Conservation (phyloP, 2,329 filamentous ascomycete genomes). For the Apiospora phragmitis region DNA sequence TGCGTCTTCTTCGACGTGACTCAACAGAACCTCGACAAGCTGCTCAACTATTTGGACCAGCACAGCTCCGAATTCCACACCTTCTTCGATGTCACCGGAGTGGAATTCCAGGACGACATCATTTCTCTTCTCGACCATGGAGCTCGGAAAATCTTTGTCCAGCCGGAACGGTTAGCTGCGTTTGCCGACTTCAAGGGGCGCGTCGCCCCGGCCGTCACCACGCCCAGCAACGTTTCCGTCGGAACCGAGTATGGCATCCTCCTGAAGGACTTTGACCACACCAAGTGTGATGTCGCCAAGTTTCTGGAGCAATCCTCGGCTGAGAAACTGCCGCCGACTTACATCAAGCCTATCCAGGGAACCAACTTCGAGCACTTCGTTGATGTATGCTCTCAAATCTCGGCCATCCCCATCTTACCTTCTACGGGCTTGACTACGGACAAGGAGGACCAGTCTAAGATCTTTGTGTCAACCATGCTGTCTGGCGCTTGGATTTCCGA, state of each 20-base stretch:
- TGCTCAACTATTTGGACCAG: constrained; percentile 48
- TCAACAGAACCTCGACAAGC: constrained; percentile 39
- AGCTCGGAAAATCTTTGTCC: constrained; percentile 81
- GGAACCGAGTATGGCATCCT: constrained; percentile 54
- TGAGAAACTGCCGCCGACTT: constrained; percentile 46
- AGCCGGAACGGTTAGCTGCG: constrained; percentile 64
- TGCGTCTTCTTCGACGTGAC: constrained; percentile 58
- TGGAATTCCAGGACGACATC: constrained; percentile 71
- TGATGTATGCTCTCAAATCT: constrained; percentile 47
- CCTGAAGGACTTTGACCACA: constrained; percentile 52
- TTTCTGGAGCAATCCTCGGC: constrained; percentile 45
- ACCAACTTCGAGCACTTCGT: constrained; percentile 46
- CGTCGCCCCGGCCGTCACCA: constrained; percentile 53
- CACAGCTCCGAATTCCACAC: constrained; percentile 57
- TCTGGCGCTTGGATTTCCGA: constrained; percentile 78
- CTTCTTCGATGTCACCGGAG: constrained; percentile 74
- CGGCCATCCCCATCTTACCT: constrained; percentile 73
- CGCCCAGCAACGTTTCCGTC: constrained; percentile 43
- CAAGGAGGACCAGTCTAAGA: constrained; percentile 56
- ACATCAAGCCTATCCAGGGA: constrained; percentile 51
- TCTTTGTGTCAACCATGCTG: constrained; percentile 72
- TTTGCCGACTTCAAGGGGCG: constrained; percentile 57
- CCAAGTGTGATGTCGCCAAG: constrained; percentile 38
- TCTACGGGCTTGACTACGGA: constrained; percentile 70
- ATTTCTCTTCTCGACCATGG: constrained; percentile 82